phyloP scores from a whole-genome alignment of 1,284 basidiomycete genomes.

The Apiotrichum laibachii region DNA sequence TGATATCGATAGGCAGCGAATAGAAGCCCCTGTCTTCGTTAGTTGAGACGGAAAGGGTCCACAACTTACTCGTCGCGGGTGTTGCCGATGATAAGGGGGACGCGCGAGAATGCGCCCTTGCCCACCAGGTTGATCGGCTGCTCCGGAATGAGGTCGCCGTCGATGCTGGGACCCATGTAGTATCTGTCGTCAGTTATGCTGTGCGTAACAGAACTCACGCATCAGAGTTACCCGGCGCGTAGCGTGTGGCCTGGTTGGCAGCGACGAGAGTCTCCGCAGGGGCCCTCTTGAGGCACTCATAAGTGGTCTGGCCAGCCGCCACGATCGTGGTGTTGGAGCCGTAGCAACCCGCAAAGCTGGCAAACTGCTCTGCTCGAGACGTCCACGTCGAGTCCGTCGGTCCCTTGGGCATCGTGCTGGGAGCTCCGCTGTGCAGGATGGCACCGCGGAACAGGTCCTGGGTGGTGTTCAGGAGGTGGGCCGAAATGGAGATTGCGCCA shows the following conservation, averaged over 20 bases:
- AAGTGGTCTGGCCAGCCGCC: neutral
- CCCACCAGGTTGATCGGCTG: conserved; percentile 35
- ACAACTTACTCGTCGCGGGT: conserved; percentile 41
- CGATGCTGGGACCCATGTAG: conserved; percentile 33
- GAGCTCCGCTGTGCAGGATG: conserved; percentile 50
- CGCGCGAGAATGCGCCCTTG: conserved; percentile 35
- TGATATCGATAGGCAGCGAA: neutral
- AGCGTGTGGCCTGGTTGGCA: neutral
- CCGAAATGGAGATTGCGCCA: conserved; percentile 43
- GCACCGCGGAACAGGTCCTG: conserved; percentile 46
- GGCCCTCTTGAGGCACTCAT: neutral
- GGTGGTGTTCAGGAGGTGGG: conserved; percentile 37
- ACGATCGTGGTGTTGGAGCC: neutral
- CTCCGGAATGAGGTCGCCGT: conserved; percentile 44
- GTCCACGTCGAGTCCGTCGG: neutral
- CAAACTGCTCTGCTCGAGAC: neutral
- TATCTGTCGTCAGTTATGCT: neutral
- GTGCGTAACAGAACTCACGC: neutral
- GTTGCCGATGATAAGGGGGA: conserved; percentile 50
- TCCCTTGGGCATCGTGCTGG: neutral
- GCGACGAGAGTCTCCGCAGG: neutral
- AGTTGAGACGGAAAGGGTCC: neutral
- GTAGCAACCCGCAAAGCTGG: conserved; percentile 2
- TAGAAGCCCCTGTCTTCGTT: neutral
- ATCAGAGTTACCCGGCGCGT: neutral